Conservation (phyloP, 1,284 basidiomycete species). For the Pseudomicrostroma phylloplanum region DNA sequence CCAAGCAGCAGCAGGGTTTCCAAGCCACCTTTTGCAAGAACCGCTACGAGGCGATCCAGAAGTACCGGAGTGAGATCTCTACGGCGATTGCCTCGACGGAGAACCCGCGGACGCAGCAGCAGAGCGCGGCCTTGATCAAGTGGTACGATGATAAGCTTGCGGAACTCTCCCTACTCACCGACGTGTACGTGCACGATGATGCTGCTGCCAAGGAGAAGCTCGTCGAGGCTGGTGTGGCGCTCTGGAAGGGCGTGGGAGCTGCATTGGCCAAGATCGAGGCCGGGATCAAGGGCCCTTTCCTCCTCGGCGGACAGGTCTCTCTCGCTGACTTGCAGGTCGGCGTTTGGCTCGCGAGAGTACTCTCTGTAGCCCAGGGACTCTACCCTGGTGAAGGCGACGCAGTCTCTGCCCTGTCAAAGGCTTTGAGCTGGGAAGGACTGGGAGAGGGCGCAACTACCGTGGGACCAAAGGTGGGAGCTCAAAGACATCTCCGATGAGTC, state of each 20-base stretch:
- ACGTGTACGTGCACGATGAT: constrained; percentile 40
- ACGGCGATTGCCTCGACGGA: constrained; percentile 60
- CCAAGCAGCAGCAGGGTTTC: constrained; percentile 30
- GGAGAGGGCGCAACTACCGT: not conserved
- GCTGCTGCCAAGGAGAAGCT: constrained; percentile 39
- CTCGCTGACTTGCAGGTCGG: constrained; percentile 73
- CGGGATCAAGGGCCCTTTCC: constrained; percentile 65
- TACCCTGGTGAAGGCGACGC: constrained; percentile 44
- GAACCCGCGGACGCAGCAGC: constrained; percentile 54
- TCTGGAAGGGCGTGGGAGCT: constrained; percentile 56
- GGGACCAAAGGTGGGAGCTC: constrained; percentile 2
- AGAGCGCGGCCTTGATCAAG: constrained; percentile 39
- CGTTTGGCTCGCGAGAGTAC: constrained; percentile 67
- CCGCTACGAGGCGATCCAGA: constrained; percentile 56
- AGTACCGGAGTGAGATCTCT: constrained; percentile 56
- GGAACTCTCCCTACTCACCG: constrained; percentile 49
- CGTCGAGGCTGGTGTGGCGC: constrained; percentile 49
- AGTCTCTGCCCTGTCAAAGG: constrained; percentile 40
- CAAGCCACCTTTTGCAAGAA: constrained; percentile 55
- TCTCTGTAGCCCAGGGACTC: constrained; percentile 59
- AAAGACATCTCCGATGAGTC: too few relatives aligned
- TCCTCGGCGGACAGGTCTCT: constrained; percentile 68
- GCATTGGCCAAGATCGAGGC: constrained; percentile 57
- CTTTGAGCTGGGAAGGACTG: constrained; percentile 2
- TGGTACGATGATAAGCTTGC: constrained; percentile 53